These are phyloP conservation scores for Xylaria sp. DNA, from an alignment of 2,329 filamentous ascomycete genomes.

Conservation along the genomic window DNA sequence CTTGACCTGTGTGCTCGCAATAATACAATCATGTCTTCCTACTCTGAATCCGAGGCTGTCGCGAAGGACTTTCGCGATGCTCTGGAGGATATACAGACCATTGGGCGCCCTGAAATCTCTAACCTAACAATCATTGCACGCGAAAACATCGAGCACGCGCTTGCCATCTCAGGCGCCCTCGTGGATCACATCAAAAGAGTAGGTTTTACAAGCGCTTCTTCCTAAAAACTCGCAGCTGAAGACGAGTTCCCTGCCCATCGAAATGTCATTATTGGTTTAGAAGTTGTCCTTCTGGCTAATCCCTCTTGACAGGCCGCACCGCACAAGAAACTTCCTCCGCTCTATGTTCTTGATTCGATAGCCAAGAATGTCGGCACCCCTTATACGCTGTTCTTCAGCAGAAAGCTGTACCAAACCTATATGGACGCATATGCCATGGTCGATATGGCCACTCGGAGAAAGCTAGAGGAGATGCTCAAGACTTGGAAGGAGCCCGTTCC, in stretches of 20 bases:
- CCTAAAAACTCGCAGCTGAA: not conserved
- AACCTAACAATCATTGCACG: slow-evolving; percentile 97
- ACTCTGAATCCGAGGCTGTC: slow-evolving; percentile 77
- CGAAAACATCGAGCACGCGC: slow-evolving; percentile 95
- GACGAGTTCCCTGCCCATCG: not conserved
- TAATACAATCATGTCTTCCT: slow-evolving; percentile 41
- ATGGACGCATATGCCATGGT: slow-evolving; percentile 97
- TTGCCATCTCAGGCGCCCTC: slow-evolving; percentile 89
- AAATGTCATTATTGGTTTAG: slow-evolving; percentile 5
- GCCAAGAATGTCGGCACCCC: slow-evolving; percentile 99
- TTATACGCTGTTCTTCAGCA: slow-evolving; percentile 94
- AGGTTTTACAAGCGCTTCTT: slow-evolving; percentile 58
- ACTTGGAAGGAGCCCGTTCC: slow-evolving; percentile 98
- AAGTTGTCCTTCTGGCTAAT: slow-evolving; percentile 53
- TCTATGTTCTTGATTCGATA: slow-evolving; percentile 97
- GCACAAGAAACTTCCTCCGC: slow-evolving; percentile 89
- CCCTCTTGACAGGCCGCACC: slow-evolving; percentile 76
- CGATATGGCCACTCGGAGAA: slow-evolving; percentile 81
- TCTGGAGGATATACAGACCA: slow-evolving; percentile 88
- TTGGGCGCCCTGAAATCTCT: slow-evolving; percentile 95
- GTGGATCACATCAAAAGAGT: slow-evolving; percentile 96
- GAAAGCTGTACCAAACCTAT: slow-evolving; percentile 91
- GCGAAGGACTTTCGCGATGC: slow-evolving; percentile 95
- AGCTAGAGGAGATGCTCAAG: slow-evolving; percentile 96
- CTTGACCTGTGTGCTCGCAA: slow-evolving; percentile 37